Evolutionary conservation across 106 monocot species (phyloP).

Genomic region (Apostasia ramifera): DNA sequence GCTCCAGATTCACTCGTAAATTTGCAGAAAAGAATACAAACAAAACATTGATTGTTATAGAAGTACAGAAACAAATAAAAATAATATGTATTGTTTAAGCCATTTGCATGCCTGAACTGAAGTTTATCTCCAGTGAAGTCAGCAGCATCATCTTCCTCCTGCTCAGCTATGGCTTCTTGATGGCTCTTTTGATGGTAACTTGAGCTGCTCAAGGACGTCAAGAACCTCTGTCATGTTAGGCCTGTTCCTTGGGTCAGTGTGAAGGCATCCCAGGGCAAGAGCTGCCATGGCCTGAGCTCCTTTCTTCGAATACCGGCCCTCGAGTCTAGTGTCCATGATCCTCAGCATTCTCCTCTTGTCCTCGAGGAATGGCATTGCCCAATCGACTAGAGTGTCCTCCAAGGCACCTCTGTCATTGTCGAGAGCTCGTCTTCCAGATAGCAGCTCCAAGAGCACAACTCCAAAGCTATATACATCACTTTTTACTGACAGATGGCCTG

Average conservation of each 20-base stretch:
- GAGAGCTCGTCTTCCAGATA: conserved; percentile 65
- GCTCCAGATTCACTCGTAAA: no score
- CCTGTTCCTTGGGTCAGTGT: conserved; percentile 45
- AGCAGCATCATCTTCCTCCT: no score
- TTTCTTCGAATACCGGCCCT: conserved; percentile 80
- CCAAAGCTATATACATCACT: conserved; percentile 94
- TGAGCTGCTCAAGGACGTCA: conserved; percentile 31
- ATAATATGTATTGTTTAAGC: no score
- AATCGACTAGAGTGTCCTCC: conserved; percentile 60
- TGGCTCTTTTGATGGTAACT: conserved; percentile 15
- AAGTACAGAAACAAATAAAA: no score
- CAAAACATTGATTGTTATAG: no score
- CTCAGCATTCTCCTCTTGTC: conserved; percentile 62
- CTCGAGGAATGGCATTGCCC: conserved; percentile 62
- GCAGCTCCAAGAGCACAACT: conserved; percentile 72
- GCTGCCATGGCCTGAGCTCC: conserved; percentile 54
- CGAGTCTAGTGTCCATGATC: conserved; percentile 89
- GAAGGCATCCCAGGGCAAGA: conserved; percentile 57
- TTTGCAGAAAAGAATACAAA: no score
- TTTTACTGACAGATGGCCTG: conserved; percentile 74
- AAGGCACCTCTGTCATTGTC: conserved; percentile 42
- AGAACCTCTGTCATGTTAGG: conserved; percentile 66
- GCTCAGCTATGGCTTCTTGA: not conserved
- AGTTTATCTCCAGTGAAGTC: no score
- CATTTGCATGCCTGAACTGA: no score